These are phyloP conservation scores for Daedalea quercina DNA, from an alignment of 768 basidiomycete species.

Conservation along the genomic window DNA sequence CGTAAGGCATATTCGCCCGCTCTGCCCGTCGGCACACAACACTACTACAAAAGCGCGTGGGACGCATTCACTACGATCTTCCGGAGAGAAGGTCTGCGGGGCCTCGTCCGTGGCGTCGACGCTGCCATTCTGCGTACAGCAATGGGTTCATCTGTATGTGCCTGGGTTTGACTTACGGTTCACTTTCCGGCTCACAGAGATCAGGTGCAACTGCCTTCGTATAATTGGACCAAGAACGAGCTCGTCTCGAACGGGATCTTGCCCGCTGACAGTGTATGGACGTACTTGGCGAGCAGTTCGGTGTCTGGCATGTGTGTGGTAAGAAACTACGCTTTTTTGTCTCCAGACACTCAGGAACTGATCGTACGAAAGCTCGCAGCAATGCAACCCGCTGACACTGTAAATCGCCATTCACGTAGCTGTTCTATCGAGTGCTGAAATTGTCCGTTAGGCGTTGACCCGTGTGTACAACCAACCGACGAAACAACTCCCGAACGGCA, in stretches of 20 bases:
- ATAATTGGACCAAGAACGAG: conserved; percentile 86
- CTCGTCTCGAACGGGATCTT: conserved; percentile 63
- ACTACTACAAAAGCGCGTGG: conserved; percentile 79
- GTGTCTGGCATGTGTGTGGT: conserved; percentile 92
- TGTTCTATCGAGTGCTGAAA: too few relatives aligned
- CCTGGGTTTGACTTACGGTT: neutral
- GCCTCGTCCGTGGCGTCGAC: conserved; percentile 86
- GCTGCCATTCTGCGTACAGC: conserved; percentile 91
- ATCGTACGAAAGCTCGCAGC: conserved; percentile 53
- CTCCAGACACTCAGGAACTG: neutral
- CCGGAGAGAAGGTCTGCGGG: conserved; percentile 67
- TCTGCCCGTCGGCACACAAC: conserved; percentile 92
- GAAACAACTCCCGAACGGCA: conserved; percentile 60
- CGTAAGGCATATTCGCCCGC: conserved; percentile 86
- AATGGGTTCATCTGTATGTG: conserved; percentile 80
- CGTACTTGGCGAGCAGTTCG: conserved; percentile 82
- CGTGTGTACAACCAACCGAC: conserved; percentile 97
- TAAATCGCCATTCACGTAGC: conserved; percentile 28
- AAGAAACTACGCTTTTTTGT: conserved; percentile 25
- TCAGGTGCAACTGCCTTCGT: conserved; percentile 90
- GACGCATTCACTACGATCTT: conserved; percentile 80
- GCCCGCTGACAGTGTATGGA: conserved; percentile 74
- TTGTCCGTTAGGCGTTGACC: conserved; percentile 59
- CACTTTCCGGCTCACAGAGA: conserved; percentile 2
- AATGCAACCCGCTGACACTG: conserved; percentile 95